Conservation (phyloP, 73 alveolate genomes). For the Blepharisma stoltei region DNA sequence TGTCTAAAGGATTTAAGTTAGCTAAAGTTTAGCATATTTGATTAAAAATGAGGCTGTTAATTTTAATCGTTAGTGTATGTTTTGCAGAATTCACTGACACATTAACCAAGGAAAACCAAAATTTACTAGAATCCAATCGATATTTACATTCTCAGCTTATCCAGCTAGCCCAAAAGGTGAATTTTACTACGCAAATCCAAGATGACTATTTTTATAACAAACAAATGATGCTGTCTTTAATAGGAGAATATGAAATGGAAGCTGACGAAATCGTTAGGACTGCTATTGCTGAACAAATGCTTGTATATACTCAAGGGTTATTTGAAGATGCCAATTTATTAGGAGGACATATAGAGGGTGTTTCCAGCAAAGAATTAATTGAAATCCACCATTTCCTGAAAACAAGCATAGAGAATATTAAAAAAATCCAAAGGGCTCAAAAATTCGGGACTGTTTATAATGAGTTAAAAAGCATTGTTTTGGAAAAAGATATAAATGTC, state of each 20-base stretch:
- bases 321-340: conserved; percentile 8
- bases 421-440: neutral
- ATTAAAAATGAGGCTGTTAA: no score
- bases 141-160: no score
- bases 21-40: no score
- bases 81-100: no score
- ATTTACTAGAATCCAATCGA: no score
- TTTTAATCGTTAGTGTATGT: no score
- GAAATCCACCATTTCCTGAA: neutral
- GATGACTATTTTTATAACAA: conserved; percentile 23
- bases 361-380: neutral
- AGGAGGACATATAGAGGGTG: conserved; percentile 21
- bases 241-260: neutral
- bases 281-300: neutral
- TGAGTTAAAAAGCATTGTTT: neutral
- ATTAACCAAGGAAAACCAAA: no score
- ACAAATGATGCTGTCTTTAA: neutral
- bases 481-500: neutral
- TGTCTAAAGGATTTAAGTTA: no score
- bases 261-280: neutral
- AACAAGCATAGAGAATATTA: neutral
- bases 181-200: neutral
- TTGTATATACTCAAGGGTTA: neutral
- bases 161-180: no score
- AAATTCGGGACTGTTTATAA: neutral